Conservation (phyloP, 352 stramenopile genomes). For the Pythium volutum region DNA sequence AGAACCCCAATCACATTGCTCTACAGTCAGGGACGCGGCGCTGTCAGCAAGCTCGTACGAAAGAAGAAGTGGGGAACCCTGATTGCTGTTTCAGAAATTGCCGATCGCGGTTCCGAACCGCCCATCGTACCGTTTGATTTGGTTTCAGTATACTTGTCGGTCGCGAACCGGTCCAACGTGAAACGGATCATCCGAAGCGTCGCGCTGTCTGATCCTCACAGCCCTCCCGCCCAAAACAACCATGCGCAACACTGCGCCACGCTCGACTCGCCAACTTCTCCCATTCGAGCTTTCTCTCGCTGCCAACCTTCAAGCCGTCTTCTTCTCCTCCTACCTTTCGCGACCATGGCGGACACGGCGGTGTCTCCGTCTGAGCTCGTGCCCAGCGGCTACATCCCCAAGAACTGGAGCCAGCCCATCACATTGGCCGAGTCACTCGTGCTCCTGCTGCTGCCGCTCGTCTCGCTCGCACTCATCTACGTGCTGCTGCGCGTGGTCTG, state of each 20-base stretch:
- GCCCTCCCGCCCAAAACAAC: neutral
- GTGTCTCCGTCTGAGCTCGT: neutral
- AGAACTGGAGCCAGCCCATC: conserved; percentile 31
- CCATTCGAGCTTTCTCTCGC: conserved; percentile 1
- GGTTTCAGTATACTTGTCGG: neutral
- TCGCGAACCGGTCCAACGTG: neutral
- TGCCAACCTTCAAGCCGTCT: neutral
- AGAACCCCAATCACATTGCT: conserved; percentile 11
- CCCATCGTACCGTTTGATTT: neutral
- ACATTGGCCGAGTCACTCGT: conserved; percentile 34
- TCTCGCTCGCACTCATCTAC: conserved; percentile 56
- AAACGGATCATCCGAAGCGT: conserved; percentile 14
- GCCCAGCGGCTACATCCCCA: conserved; percentile 21
- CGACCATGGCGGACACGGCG: conserved; percentile 13
- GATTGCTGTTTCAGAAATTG: neutral
- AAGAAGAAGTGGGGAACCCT: too few species aligned
- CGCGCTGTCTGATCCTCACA: neutral
- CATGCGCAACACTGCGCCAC: neutral
- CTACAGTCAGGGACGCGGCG: neutral
- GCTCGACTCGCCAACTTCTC: neutral
- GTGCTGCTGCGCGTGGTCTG: conserved; percentile 66
- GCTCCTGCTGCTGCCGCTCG: conserved; percentile 42
- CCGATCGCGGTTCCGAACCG: neutral
- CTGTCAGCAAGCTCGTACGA: neutral
- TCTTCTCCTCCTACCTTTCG: neutral